Percentiles rank a stretch among this genome's conserved stretches.
Conservation (phyloP, 2,329 filamentous ascomycete species). For the Neurospora crassa region DNA sequence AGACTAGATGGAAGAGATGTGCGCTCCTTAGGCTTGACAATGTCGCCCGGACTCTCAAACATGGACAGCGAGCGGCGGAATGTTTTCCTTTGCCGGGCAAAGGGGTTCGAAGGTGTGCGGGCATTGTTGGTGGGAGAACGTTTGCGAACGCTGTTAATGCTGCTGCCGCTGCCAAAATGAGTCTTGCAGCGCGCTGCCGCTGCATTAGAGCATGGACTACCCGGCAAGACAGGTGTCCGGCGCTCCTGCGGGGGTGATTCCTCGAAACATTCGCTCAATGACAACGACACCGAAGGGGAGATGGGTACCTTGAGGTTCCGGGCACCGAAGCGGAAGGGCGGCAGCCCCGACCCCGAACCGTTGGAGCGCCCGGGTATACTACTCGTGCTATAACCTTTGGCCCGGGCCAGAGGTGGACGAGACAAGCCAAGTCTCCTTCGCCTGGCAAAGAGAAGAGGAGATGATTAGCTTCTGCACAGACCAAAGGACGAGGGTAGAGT, state of each 20-base stretch:
- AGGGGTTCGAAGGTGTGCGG: conserved; percentile 63
- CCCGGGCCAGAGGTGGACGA: conserved; percentile 64
- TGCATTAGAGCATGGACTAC: conserved; percentile 38
- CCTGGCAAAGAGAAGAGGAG: conserved; percentile 28
- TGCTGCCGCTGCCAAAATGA: conserved; percentile 49
- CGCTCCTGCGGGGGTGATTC: conserved; percentile 69
- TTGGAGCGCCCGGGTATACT: conserved; percentile 50
- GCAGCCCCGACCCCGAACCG: conserved; percentile 51
- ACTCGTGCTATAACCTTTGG: conserved; percentile 66
- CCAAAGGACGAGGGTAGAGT: conserved; percentile 10
- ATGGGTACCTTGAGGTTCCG: conserved; percentile 22
- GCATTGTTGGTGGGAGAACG: conserved; percentile 67
- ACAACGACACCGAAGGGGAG: conserved; percentile 51
- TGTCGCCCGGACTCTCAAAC: conserved; percentile 86
- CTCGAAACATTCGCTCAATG: conserved; percentile 71
- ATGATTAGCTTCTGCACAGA: conserved; percentile 18
- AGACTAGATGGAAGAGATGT: conserved; percentile 37
- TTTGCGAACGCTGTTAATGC: conserved; percentile 46
- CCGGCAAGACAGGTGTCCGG: conserved; percentile 29
- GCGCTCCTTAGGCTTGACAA: conserved; percentile 69
- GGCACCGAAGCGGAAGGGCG: conserved; percentile 65
- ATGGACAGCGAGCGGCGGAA: conserved; percentile 92
- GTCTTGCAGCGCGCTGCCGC: conserved; percentile 52
- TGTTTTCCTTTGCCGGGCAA: conserved; percentile 72
- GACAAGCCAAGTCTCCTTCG: conserved; percentile 59